Base-by-base conservation (phyloP, 2,329 filamentous ascomycete genomes). In the Arthrobotrys pseudoclavata region DNA sequence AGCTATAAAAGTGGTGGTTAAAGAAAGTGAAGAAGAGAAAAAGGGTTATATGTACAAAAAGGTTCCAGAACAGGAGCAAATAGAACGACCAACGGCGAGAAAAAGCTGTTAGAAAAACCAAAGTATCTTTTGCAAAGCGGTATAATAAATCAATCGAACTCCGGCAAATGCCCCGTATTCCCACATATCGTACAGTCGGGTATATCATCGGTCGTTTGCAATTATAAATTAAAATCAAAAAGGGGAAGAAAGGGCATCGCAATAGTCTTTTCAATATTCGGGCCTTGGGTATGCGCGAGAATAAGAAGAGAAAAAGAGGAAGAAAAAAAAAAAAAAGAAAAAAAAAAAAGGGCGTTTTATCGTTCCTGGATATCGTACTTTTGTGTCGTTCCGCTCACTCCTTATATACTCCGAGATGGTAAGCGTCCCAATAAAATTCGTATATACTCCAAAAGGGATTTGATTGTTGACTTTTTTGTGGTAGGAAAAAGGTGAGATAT, bases 181-280 rank as follows among this genome's bases (percentile, higher is more conserved):
- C 55, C 31, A 57, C 29, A 42, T 60, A 60, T 60, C 55, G 55
- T 60, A 60, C 55, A 60, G 3, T 42, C 55, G 42, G 55, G 34
- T 60, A 60, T 60, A 60, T 60, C 55, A 60, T 60, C 55, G 52
- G 55, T 60, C 55, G 55, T 60, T 60, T 60, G 55, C 55, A 29
- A 60, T 60, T 60, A 60, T 60, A 40, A 60, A 60, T 60, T 60
- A 60, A 60, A 22, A 42, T 60, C 55, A 60, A 60, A 42, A 26
- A 26, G 18, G 55, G 18, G 52, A 60, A 42, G 18, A n/a, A 20
- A 60, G 55, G 55, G 34, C 55, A 60, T 60, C 31, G 55, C 55
- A 40, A 40, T 15, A 24, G 7, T 42, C 18, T 24, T 60, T 60
- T 24, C 31, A 60, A 42, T 15, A 20, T 60, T 60, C 55, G 34